Evolutionary conservation across 768 basidiomycete species (phyloP).

Genomic region (Termitomyces sp.): DNA sequence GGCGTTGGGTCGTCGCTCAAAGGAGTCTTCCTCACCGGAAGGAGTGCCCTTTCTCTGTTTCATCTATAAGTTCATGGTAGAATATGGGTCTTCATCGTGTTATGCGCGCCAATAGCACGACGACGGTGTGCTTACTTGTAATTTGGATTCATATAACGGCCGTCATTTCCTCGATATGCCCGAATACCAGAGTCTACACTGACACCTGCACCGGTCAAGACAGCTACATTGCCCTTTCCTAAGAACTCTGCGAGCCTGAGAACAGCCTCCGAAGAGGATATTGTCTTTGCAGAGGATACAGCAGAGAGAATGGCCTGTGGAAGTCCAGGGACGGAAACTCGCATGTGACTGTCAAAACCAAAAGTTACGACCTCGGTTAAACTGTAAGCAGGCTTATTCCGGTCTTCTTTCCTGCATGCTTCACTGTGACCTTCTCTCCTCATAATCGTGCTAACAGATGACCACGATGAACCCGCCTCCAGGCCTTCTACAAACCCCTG

Average conservation of each 20-base stretch:
- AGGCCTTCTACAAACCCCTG: conserved; percentile 62
- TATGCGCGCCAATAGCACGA: conserved; percentile 2
- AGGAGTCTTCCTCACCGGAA: conserved; percentile 51
- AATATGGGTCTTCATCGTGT: conserved; percentile 50
- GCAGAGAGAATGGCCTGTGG: conserved; percentile 54
- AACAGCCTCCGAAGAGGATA: conserved; percentile 47
- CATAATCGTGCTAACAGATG: neutral
- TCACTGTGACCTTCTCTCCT: neutral
- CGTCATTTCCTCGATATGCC: conserved; percentile 87
- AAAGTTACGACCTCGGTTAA: conserved; percentile 13
- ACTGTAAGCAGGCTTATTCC: conserved; percentile 1
- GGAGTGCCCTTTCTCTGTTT: conserved; percentile 56
- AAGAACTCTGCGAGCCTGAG: conserved; percentile 64
- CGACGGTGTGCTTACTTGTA: conserved; percentile 52
- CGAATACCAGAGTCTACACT: conserved; percentile 94
- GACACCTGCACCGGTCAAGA: conserved; percentile 90
- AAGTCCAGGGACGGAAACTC: conserved; percentile 72
- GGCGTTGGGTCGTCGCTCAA: neutral
- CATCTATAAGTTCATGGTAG: conserved; percentile 80
- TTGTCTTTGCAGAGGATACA: conserved; percentile 24
- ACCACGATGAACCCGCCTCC: conserved; percentile 32
- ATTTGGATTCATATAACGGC: conserved; percentile 86
- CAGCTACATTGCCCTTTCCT: conserved; percentile 57
- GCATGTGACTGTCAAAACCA: conserved; percentile 51
- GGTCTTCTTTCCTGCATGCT: conserved; percentile 6